A percentile compares a stretch with the other conserved stretches of the same genome.
These are phyloP conservation scores for Coemansia reversa DNA, from an alignment of 192 early-diverging fungal genomes.

Conservation along the genomic window DNA sequence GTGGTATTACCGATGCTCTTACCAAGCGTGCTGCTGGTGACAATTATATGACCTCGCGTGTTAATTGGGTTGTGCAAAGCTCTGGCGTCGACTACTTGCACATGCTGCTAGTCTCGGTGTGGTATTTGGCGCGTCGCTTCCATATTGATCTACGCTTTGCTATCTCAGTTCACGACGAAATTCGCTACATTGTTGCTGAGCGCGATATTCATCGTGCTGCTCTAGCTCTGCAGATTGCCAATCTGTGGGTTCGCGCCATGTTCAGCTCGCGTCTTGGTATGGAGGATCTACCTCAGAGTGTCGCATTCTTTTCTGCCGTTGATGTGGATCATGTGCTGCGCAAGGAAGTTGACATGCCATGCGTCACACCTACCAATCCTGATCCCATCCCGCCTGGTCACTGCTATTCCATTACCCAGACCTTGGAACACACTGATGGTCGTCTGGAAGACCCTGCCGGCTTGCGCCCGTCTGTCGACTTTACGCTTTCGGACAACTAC, in stretches of 20 bases:
- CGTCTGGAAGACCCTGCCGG: slow-evolving; percentile 14
- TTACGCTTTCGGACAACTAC: slow-evolving; percentile 12
- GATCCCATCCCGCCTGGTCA: slow-evolving; percentile 58
- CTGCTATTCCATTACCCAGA: slow-evolving; percentile 28
- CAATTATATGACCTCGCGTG: slow-evolving; percentile 78
- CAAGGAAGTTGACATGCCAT: slow-evolving; percentile 86
- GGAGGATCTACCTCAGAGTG: slow-evolving; percentile 78
- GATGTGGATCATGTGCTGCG: slow-evolving; percentile 90
- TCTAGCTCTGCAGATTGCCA: slow-evolving; percentile 85
- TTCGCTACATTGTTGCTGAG: slow-evolving; percentile 82
- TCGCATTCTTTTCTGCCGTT: slow-evolving; percentile 93
- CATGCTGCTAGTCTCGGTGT: slow-evolving; percentile 82
- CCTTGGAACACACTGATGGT: slow-evolving; percentile 21
- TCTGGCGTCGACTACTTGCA: slow-evolving; percentile 98
- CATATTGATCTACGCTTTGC: slow-evolving; percentile 80
- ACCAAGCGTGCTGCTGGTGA: slow-evolving; percentile 57
- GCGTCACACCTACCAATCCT: slow-evolving; percentile 81
- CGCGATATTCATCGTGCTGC: slow-evolving; percentile 72
- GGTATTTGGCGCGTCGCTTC: slow-evolving; percentile 75
- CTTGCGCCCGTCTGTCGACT: slow-evolving; percentile 1
- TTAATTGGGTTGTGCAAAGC: slow-evolving; percentile 98
- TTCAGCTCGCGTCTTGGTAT: slow-evolving; percentile 87
- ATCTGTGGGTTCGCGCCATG: slow-evolving; percentile 88
- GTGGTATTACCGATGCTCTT: slow-evolving; percentile 86
- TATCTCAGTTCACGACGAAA: slow-evolving; percentile 93